Percentiles rank a stretch among this genome's conserved stretches.
These are phyloP conservation scores for Phytophthora uliginosa DNA, from an alignment of 352 stramenopile genomes.

Conservation along the genomic window DNA sequence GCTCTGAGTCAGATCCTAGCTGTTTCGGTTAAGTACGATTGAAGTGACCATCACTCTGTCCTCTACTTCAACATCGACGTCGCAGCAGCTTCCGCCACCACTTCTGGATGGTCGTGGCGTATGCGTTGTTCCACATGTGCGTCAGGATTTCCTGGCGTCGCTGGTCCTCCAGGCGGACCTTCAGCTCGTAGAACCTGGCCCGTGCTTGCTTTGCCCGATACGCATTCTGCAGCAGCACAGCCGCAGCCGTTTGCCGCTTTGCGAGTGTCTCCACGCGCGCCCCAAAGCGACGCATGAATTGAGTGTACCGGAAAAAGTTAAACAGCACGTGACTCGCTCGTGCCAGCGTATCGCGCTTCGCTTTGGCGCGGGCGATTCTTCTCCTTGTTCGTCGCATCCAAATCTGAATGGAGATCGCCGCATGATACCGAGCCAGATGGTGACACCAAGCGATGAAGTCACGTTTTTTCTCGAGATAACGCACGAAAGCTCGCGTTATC, in stretches of 20 bases:
- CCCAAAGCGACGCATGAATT: conserved; percentile 51
- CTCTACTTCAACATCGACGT: conserved; percentile 7
- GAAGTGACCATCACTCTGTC: conserved; percentile 15
- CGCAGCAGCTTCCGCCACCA: conserved; percentile 50
- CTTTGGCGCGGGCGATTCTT: conserved; percentile 35
- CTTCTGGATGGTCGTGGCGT: conserved; percentile 71
- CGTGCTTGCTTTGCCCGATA: conserved; percentile 74
- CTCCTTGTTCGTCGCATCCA: conserved; percentile 49
- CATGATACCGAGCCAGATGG: conserved; percentile 64
- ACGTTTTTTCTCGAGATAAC: conserved; percentile 47
- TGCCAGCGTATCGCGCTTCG: conserved; percentile 11
- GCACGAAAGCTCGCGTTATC: conserved; percentile 47
- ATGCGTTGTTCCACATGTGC: conserved; percentile 80
- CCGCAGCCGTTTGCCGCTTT: conserved; percentile 37
- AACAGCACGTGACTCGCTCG: conserved; percentile 41
- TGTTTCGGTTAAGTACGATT: conserved; percentile 35
- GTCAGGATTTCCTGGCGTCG: conserved; percentile 57
- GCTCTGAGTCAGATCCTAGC: conserved; percentile 26
- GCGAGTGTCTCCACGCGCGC: conserved; percentile 43
- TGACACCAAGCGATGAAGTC: conserved; percentile 52
- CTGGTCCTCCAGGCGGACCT: conserved; percentile 68
- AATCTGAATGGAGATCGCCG: conserved; percentile 61
- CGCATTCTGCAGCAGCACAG: conserved; percentile 61
- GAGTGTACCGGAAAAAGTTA: conserved; percentile 58
- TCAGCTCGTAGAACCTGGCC: conserved; percentile 65